Base-by-base conservation (phyloP, 2,329 filamentous ascomycete species). In the Paecilomyces dactylethromorphus region DNA sequence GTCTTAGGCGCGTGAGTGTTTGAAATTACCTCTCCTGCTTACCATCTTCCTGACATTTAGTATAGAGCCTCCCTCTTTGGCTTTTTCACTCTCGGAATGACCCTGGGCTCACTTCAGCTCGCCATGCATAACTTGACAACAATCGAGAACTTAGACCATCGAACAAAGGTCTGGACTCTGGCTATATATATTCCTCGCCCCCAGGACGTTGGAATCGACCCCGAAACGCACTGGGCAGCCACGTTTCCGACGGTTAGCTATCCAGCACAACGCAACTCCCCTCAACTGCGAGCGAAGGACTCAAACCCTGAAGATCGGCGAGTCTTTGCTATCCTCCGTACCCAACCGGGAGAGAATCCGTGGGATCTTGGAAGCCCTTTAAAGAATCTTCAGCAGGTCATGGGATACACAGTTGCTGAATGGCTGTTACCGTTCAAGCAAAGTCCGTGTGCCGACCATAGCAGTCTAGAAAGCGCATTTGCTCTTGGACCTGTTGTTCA, bases 61-160 rank as follows among this genome's bases (percentile, higher is more conserved):
- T 58, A 69, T 56, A 79, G 81, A 62, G 81, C 84, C 29, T 82
- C 78, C 12, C 80, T 96, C 59, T 96, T 97, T 68, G 84, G 85
- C 45, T 73, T 96, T n/a, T 97, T 97, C 73, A 82, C 88, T 0
- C 79, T 83, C 22, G 85, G 87, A 57, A 96, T 97, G 92, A 82
- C 87, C 2, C 68, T 82, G 45, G 92, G 87, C 53, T 90, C 90
- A 3, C 70, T 88, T 45, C 84, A 88, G 62, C 87, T 91, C 66
- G 82, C 88, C 45, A 74, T 88, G 53, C 77, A 82, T 56, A 97
- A 97, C 68, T 81, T 87, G 53, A 96, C 92, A 0, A 95, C 91
- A 18, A 87, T 99, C 59, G 94, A 99, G 70, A 84, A 87, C 59
- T 79, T 96, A 26, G 82, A 80, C 63, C 79, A 80, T 58, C 82